Conservation (phyloP, 2,329 filamentous ascomycete species). For the Apiospora arundinis region DNA sequence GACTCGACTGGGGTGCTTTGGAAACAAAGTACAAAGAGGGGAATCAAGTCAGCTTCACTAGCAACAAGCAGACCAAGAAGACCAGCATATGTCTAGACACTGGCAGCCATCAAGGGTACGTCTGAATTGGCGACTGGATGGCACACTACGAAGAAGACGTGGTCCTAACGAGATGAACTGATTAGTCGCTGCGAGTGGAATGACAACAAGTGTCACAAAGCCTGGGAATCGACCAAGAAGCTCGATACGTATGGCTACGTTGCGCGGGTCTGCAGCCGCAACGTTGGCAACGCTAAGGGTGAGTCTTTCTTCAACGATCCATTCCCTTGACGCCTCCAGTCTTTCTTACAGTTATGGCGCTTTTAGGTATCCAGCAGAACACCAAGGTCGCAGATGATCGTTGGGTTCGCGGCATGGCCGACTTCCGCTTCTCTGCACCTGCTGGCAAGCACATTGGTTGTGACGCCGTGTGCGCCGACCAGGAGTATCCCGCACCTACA, state of each 20-base stretch:
- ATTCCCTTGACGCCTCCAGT: not conserved
- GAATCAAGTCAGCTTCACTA: too few relatives aligned
- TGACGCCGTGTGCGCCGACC: too few relatives aligned
- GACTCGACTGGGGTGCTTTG: too few relatives aligned
- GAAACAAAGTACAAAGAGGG: too few relatives aligned
- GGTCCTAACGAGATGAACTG: too few relatives aligned
- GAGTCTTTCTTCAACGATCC: not conserved
- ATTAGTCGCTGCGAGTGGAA: not conserved
- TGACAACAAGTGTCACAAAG: not conserved
- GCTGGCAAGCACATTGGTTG: too few relatives aligned
- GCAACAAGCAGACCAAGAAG: too few relatives aligned
- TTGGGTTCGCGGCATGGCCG: not conserved
- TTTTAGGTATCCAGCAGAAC: not conserved
- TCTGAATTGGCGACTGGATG: too few relatives aligned
- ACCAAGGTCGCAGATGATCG: not conserved
- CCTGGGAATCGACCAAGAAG: not conserved
- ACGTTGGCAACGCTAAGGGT: not conserved
- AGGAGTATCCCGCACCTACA: not conserved
- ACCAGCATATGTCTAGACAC: too few relatives aligned
- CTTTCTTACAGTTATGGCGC: not conserved
- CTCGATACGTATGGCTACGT: not conserved
- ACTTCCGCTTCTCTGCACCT: not conserved
- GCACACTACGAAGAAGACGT: too few relatives aligned
- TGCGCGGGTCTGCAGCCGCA: not conserved
- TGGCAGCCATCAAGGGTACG: too few relatives aligned